A percentile compares a stretch with the other conserved stretches of the same genome.
These are phyloP conservation scores for Sporothrix pseudoabietina DNA, from an alignment of 2,329 filamentous ascomycete genomes.

Conservation along the genomic window DNA sequence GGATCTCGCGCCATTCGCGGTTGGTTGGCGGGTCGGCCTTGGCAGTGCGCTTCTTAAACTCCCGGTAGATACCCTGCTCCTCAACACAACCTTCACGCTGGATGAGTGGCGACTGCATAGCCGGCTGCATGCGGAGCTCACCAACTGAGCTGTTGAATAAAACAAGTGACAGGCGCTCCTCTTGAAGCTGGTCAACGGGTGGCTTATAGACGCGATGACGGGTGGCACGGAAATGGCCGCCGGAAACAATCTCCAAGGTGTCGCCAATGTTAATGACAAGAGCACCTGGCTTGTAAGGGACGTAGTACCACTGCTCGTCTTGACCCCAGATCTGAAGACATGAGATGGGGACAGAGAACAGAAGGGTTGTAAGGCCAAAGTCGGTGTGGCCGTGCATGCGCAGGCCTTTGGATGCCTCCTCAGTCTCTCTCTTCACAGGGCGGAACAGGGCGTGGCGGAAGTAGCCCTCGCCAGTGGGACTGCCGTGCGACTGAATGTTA, in stretches of 20 bases:
- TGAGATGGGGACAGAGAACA: slow-evolving; percentile 52
- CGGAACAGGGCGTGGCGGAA: slow-evolving; percentile 51
- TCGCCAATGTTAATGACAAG: slow-evolving; percentile 55
- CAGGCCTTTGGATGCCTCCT: slow-evolving; percentile 43
- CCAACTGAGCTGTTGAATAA: slow-evolving; percentile 52
- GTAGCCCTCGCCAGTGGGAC: slow-evolving; percentile 49
- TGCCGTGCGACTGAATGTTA: slow-evolving; percentile 48
- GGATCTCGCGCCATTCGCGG: slow-evolving; percentile 53
- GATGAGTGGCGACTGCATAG: slow-evolving; percentile 40
- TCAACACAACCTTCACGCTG: slow-evolving; percentile 47
- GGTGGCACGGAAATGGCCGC: slow-evolving; percentile 52
- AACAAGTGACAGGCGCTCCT: slow-evolving; percentile 48
- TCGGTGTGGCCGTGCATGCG: slow-evolving; percentile 54
- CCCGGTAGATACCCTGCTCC: slow-evolving; percentile 50
- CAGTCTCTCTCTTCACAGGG: slow-evolving; percentile 42
- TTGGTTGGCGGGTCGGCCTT: slow-evolving; percentile 49
- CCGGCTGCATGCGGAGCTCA: slow-evolving; percentile 48
- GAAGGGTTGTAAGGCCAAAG: slow-evolving; percentile 50
- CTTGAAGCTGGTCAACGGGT: slow-evolving; percentile 45
- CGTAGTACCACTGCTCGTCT: slow-evolving; percentile 51
- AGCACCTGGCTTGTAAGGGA: slow-evolving; percentile 48
- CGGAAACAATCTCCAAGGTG: slow-evolving; percentile 49
- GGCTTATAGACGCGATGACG: slow-evolving; percentile 49
- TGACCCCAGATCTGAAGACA: slow-evolving; percentile 51
- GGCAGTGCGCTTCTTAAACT: slow-evolving; percentile 48